Evolutionary conservation across 2,329 filamentous ascomycete genomes (phyloP).

Genomic region (Ophiosphaerella herpotricha): DNA sequence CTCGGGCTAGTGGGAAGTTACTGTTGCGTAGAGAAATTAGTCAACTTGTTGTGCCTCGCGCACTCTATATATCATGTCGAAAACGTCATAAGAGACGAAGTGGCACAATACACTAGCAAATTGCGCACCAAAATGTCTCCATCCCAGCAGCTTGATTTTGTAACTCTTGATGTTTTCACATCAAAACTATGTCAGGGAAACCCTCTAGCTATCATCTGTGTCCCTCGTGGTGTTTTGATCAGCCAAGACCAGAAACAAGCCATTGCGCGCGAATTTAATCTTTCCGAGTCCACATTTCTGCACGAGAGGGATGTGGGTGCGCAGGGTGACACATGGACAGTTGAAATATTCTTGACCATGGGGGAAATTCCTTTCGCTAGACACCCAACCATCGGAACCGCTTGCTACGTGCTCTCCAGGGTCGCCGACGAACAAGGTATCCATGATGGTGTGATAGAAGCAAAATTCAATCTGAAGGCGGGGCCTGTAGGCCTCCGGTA

Average conservation of each 20-base stretch:
- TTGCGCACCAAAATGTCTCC: slow-evolving; percentile 17
- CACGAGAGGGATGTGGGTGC: slow-evolving; percentile 41
- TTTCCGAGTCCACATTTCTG: slow-evolving; percentile 63
- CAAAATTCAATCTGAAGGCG: slow-evolving; percentile 49
- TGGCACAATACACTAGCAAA: too few relatives aligned
- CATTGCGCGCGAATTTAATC: slow-evolving; percentile 62
- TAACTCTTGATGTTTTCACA: slow-evolving; percentile 56
- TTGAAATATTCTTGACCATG: slow-evolving; percentile 60
- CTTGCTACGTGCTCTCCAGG: slow-evolving; percentile 51
- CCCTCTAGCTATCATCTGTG: slow-evolving; percentile 60
- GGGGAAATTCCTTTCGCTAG: slow-evolving; percentile 62
- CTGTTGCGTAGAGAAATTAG: too few relatives aligned
- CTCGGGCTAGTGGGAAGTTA: too few relatives aligned
- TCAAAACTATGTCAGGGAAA: slow-evolving; percentile 56
- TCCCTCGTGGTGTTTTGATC: slow-evolving; percentile 44
- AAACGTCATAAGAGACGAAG: not conserved
- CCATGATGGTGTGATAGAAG: slow-evolving; percentile 34
- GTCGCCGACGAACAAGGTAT: slow-evolving; percentile 25
- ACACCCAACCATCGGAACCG: slow-evolving; percentile 62
- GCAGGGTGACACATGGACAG: slow-evolving; percentile 43
- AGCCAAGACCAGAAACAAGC: slow-evolving; percentile 57
- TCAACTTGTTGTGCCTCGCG: too few relatives aligned
- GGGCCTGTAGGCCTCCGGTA: slow-evolving; percentile 52
- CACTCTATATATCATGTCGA: not conserved
- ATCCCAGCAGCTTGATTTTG: slow-evolving; percentile 35